Evolutionary conservation across 2,329 filamentous ascomycete genomes (phyloP).

Genomic region (Talaromyces sp.): DNA sequence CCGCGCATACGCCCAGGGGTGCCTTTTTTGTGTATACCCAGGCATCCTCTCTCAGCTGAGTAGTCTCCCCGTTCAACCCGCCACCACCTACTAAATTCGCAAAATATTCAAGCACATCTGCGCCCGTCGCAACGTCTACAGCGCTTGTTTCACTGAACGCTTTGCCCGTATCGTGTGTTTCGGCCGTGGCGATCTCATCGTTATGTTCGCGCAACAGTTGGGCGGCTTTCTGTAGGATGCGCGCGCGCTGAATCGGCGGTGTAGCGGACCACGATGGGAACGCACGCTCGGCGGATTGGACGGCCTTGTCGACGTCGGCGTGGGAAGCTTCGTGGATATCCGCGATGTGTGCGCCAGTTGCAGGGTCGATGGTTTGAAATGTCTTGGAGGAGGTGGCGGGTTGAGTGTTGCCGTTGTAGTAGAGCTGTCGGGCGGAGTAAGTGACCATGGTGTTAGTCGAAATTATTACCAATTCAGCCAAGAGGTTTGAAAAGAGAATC

Average conservation of each 20-base stretch:
- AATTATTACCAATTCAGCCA: background rate
- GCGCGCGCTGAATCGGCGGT: slow-evolving; percentile 67
- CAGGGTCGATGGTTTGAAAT: slow-evolving; percentile 71
- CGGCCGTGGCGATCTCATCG: slow-evolving; percentile 71
- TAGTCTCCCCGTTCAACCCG: slow-evolving; percentile 75
- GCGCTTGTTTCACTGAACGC: slow-evolving; percentile 78
- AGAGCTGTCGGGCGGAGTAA: slow-evolving; percentile 61
- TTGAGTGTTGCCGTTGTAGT: slow-evolving; percentile 69
- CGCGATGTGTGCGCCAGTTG: slow-evolving; percentile 64
- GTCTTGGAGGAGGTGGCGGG: slow-evolving; percentile 56
- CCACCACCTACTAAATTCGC: slow-evolving; percentile 73
- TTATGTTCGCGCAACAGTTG: slow-evolving; percentile 70
- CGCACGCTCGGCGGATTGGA: slow-evolving; percentile 65
- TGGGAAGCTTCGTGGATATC: slow-evolving; percentile 67
- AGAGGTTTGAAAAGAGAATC: background rate
- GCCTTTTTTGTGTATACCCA: slow-evolving; percentile 82
- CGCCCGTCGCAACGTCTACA: slow-evolving; percentile 77
- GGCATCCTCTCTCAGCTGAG: slow-evolving; percentile 68
- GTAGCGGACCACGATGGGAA: slow-evolving; percentile 75
- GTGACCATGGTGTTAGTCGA: slow-evolving; percentile 31
- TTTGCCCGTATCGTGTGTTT: slow-evolving; percentile 84
- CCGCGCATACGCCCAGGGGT: slow-evolving; percentile 76
- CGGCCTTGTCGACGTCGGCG: slow-evolving; percentile 65
- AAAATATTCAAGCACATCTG: slow-evolving; percentile 83
- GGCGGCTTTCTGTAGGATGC: slow-evolving; percentile 74